Base-by-base conservation (phyloP, 1,139 yeast species). In the Casaregolazyma lundiana region DNA sequence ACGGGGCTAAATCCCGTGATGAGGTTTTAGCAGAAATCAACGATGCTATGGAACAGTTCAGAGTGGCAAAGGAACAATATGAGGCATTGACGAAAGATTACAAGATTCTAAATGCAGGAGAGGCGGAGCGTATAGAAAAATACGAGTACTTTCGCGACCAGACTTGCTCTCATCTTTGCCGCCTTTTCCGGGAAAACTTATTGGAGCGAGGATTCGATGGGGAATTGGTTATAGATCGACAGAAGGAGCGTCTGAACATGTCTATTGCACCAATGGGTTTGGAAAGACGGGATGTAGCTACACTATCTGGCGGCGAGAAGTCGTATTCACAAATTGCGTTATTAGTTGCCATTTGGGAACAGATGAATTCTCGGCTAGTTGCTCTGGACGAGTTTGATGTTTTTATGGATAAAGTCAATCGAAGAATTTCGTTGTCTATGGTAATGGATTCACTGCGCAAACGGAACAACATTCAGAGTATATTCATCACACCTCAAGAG, bases 351-450 rank as follows among this genome's bases (percentile, higher is more conserved):
- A 85, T 95, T 39, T 94, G 99, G 99, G 80, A 81, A 53, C 83
- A 88, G 20, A 89, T 92, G 96, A 81, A 84, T 49, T 82, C 95
- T 0, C 78, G 84, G 50, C 76, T 94, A 18, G 76, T 95, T 50
- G 97, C 97, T 0, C 69, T 94, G 50, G 99, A 94, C 66, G 99
- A 94, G 65, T 94, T 92, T 64, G 99, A 94, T 68, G 98, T 94
- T 24, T 94, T 84, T 59, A 92, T 94, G 98, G 99, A 94, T 65
- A 88, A 90, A 41, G 87, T 88, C 21, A 90, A 90, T 60, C 76
- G 98, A 55, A 76, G 83, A 41, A 78, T 85, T 46, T 89, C 96
- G 53, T 80, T 94, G 61, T 75, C 78, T 47, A 69, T 90, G 55
- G 80, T 94, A 60, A 72, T 89, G 47, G 76, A 76, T 19, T 86